These are phyloP conservation scores for Phytophthora pluvialis DNA, from an alignment of 352 stramenopile genomes.

Conservation along the genomic window DNA sequence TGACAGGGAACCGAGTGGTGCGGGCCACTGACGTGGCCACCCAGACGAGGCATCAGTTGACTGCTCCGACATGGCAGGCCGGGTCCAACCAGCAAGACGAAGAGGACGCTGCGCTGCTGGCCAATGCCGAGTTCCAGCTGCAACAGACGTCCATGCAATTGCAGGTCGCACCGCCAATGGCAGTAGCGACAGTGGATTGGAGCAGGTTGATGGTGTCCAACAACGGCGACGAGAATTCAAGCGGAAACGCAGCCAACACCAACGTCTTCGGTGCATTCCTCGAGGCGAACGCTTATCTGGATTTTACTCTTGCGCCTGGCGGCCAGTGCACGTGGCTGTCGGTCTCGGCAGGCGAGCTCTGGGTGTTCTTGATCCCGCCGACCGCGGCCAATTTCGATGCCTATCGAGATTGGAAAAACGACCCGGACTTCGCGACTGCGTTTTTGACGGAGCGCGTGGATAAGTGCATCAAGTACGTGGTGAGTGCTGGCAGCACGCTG, in stretches of 20 bases:
- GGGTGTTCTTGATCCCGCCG: slow-evolving; percentile 74
- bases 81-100: slow-evolving; percentile 22
- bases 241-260: slow-evolving; percentile 33
- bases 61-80: slow-evolving; percentile 36
- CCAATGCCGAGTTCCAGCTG: slow-evolving; percentile 66
- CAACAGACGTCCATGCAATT: slow-evolving; percentile 44
- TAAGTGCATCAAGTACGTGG: slow-evolving; percentile 74
- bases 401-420: slow-evolving; percentile 70
- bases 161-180: slow-evolving; percentile 48
- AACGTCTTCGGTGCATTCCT: slow-evolving; percentile 71
- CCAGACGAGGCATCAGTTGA: slow-evolving; percentile 47
- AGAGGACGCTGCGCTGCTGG: slow-evolving; percentile 24
- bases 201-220: slow-evolving; percentile 37
- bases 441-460: slow-evolving; percentile 77
- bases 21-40: slow-evolving; percentile 44
- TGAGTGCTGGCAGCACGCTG: slow-evolving; percentile 56
- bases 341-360: slow-evolving; percentile 63
- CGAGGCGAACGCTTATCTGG: slow-evolving; percentile 61
- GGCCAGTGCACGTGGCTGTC: slow-evolving; percentile 71
- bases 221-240: neutral
- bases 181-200: slow-evolving; percentile 69
- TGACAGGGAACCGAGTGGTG: slow-evolving; percentile 46
- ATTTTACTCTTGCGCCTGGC: slow-evolving; percentile 64
- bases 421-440: slow-evolving; percentile 39
- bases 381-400: slow-evolving; percentile 47